Base-by-base conservation (phyloP, 306 rosid genomes). In the Nissolia schottii region DNA sequence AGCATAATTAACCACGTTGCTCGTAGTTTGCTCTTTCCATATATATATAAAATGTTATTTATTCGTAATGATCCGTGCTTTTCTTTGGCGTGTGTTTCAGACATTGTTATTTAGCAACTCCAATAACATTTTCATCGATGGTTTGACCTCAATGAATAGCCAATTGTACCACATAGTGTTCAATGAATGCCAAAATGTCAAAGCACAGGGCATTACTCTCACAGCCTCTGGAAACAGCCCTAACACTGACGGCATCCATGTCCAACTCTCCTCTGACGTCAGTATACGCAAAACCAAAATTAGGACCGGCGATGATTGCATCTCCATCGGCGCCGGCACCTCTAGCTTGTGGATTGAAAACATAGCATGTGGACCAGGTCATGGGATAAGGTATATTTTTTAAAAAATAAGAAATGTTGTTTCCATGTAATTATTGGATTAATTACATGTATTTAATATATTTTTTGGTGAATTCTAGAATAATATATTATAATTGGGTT, bases 181-280 rank as follows among this genome's bases (percentile, higher is more conserved):
- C 37, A 67, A 80, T 27, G 80, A 72, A 16, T 77, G 84, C 70
- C 22, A 72, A 2, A 85, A 84, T 11, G 84, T 87, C 1, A 66
- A 70, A 15, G 18, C 76, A 31, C 74, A 62, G 63, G 80, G 69
- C 10, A 75, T 79, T 0, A 74, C 38, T 23, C 70, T 87, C 6
- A 2, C n/a, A 0, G 87, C 85, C 1, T 6, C 78, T 13, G 84
- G 79, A 16, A 22, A 74, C 43, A 87, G 88, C 55, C 91, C 85
- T 4, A 87, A 87, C 80, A 87, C 88, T 18, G 85, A 87, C 0
- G 89, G 91, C 7, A 84, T 87, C 20, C 91, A 87, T n/a, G 74
- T 87, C 7, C 81, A 80, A 11, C 3, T 22, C 14, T 87, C 91
- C 1, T 53, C 80, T 0, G 15, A 37, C 0, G 88, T 87, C 24